Percentiles rank a stretch among this genome's conserved stretches.
phyloP scores from a whole-genome alignment of 768 basidiomycete genomes.

The Pleurotus salmoneostramineus region DNA sequence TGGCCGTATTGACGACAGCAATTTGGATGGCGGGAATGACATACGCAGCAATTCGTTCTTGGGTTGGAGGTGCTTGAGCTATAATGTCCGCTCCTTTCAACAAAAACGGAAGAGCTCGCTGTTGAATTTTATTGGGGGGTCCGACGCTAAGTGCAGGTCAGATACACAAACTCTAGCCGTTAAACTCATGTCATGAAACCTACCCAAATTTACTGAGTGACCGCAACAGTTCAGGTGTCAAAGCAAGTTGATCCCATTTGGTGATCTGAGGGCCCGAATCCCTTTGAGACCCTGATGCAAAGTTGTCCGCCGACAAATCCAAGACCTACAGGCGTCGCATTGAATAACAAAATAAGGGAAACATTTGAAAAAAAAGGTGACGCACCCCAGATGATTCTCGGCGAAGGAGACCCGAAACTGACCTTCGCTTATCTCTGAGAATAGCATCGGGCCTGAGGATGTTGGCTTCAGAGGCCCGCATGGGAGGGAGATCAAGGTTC shows the following conservation, averaged over 20 bases:
- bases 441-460: conserved; percentile 39
- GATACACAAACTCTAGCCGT: background rate
- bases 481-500: conserved; percentile 61
- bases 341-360: conserved; percentile 10
- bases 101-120: conserved; percentile 93
- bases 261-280: conserved; percentile 80
- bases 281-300: conserved; percentile 51
- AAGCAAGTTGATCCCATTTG: conserved; percentile 92
- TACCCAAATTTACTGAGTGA: conserved; percentile 94
- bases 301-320: conserved; percentile 53
- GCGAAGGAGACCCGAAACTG: conserved; percentile 62
- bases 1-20: conserved; percentile 60
- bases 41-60: conserved; percentile 97
- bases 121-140: conserved; percentile 98
- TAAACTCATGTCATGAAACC: conserved; percentile 19
- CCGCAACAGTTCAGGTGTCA: conserved; percentile 83
- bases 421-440: conserved; percentile 70
- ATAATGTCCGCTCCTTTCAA: conserved; percentile 94
- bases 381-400: conserved; percentile 75
- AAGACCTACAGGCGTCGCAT: conserved; percentile 34
- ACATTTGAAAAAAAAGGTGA: conserved; percentile 9
- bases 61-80: conserved; percentile 97
- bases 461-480: conserved; percentile 47
- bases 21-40: conserved; percentile 88
- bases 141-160: conserved; percentile 60